Conservation (phyloP, 1,284 basidiomycete genomes). For the Gastroboletus turbinatus region DNA sequence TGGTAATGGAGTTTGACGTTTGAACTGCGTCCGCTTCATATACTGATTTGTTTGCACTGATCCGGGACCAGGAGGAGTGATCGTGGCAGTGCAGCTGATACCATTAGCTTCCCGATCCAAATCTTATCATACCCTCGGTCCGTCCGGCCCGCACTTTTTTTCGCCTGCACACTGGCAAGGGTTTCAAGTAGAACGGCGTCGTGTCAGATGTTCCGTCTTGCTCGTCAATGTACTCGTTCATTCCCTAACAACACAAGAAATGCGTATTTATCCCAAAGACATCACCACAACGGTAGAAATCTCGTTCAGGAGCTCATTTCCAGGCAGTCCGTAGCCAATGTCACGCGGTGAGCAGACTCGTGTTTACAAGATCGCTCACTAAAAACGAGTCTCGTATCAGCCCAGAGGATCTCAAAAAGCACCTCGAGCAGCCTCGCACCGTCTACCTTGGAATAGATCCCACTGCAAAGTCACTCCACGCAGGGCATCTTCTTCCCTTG, state of each 20-base stretch:
- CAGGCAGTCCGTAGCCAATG: conserved; percentile 31
- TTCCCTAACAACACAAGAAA: neutral
- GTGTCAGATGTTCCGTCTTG: conserved; percentile 24
- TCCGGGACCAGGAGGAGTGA: neutral
- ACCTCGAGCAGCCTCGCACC: conserved; percentile 43
- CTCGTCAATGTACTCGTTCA: conserved; percentile 16
- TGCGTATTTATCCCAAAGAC: conserved; percentile 3
- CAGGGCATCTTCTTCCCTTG: conserved; percentile 91
- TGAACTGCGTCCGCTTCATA: too few species aligned
- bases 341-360: conserved; percentile 28
- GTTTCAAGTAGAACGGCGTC: neutral
- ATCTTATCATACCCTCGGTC: conserved; percentile 3
- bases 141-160: conserved; percentile 14
- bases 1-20: neutral
- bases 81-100: neutral
- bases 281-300: conserved; percentile 18
- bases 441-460: conserved; percentile 94
- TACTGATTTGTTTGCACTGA: too few species aligned
- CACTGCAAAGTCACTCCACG: conserved; percentile 85
- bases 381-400: conserved; percentile 13
- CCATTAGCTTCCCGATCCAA: neutral
- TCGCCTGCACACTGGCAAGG: neutral
- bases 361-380: neutral
- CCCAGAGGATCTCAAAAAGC: conserved; percentile 26
- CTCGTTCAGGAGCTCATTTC: conserved; percentile 29